phyloP scores from a whole-genome alignment of 1,284 basidiomycete species.

The Lignosus rhinocerotis region DNA sequence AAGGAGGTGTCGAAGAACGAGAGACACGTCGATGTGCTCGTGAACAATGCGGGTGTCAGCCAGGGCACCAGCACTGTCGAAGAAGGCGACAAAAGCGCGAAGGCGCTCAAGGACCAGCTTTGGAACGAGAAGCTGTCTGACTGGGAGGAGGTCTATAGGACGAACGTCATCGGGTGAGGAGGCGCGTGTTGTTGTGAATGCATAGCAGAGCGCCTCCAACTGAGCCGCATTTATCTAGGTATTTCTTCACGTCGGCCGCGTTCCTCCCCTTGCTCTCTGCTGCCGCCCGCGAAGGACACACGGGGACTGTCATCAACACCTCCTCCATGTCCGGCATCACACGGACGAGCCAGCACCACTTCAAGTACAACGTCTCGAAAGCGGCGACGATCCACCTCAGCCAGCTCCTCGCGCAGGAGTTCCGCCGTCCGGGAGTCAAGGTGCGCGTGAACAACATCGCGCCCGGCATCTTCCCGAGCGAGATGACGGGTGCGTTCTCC shows the following conservation, averaged over 20 bases:
- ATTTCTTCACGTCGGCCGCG: constrained; percentile 39
- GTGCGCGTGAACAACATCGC: constrained; percentile 41
- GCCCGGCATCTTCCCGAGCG: constrained; percentile 39
- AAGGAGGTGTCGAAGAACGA: constrained; percentile 35
- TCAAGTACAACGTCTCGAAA: constrained; percentile 41
- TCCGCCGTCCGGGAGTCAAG: constrained; percentile 34
- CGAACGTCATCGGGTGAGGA: constrained; percentile 37
- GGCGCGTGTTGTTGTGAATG: background rate
- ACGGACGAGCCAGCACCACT: constrained; percentile 38
- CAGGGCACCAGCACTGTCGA: constrained; percentile 30
- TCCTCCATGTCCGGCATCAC: constrained; percentile 41
- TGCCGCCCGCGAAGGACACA: constrained; percentile 31
- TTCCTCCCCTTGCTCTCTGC: constrained; percentile 42
- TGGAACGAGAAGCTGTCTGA: constrained; percentile 34
- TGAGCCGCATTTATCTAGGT: constrained; percentile 24
- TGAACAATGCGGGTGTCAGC: constrained; percentile 41
- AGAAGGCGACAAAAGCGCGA: constrained; percentile 34
- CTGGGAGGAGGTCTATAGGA: constrained; percentile 39
- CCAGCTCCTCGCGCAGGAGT: constrained; percentile 39
- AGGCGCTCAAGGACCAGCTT: constrained; percentile 35
- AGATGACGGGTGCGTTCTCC: constrained; percentile 38
- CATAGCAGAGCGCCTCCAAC: too few relatives aligned
- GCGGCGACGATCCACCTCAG: constrained; percentile 40
- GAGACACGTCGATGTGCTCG: constrained; percentile 39
- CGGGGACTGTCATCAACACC: constrained; percentile 38